Percentiles rank a stretch among this genome's conserved stretches.
Conservation (phyloP, 257 asterid species). For the Agastache rugosa region DNA sequence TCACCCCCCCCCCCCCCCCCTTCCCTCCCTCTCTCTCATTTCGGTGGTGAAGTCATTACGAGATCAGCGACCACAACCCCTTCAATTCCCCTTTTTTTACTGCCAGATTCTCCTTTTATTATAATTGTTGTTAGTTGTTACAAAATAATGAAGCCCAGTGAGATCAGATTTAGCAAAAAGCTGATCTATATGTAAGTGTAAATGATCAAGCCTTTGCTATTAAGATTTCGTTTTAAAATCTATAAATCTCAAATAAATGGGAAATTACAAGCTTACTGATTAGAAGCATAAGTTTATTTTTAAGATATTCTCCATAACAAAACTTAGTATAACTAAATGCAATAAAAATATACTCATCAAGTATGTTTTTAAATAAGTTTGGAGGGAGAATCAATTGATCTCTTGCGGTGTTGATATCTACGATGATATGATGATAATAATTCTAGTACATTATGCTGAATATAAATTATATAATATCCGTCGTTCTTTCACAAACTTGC, state of each 20-base stretch:
- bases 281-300: not conserved
- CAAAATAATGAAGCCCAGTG: not conserved
- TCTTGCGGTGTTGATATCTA: too few species aligned
- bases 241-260: not conserved
- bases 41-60: not conserved
- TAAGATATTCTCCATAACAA: too few species aligned
- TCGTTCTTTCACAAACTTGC: too few species aligned
- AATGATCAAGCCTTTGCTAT: not conserved
- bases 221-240: not conserved
- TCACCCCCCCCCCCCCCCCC: not conserved
- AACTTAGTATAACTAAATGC: too few species aligned
- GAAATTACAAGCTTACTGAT: not conserved
- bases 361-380: too few species aligned
- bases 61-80: not conserved
- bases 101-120: not conserved
- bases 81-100: not conserved
- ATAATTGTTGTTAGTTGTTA: not conserved
- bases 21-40: not conserved
- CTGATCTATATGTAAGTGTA: not conserved
- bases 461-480: too few species aligned
- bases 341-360: too few species aligned
- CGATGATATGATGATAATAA: too few species aligned
- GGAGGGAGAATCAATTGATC: too few species aligned
- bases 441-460: too few species aligned
- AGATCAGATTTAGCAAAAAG: constrained; percentile 4